Base-by-base conservation (phyloP, 192 early-diverging fungal species). In the Linnemannia zychae region DNA sequence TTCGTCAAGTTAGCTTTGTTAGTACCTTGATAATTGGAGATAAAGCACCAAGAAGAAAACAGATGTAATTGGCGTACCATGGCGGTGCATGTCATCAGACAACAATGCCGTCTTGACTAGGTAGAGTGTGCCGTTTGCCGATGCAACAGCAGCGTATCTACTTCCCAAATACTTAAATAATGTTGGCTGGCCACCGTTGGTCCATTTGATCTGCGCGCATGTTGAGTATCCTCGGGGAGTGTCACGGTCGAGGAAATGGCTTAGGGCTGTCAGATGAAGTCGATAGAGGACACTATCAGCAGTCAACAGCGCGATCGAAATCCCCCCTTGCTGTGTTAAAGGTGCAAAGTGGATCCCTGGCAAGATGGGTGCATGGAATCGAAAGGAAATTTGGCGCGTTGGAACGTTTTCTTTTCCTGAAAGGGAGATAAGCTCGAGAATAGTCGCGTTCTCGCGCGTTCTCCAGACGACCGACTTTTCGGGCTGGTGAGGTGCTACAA, bases 401-500 rank as follows among this genome's bases (percentile, higher is more conserved):
- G 76, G 70, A 0, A 68, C 68, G 63, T 85, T 85, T 38, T 85
- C 83, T 63, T 85, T 85, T 48, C 83, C 72, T 20, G 83, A 76
- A 33, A 85, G 67, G 3, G 78, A 79, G n/a, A 72, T 57, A 3
- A 85, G 74, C 40, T 85, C 83, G 28, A 85, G 57, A 0, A 66
- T 31, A 7, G 77, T 68, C 31, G 83, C 83, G 48, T 85, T 85
- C 7, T 76, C 63, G 22, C 33, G 76, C 4, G 83, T 85, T 65
- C 83, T 79, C 83, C 83, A 85, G 22, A 76, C 83, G 44, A 85
- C 74, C 0, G 83, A 79, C 70, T 85, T 85, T 53, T 73, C 83
- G 33, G 72, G 76, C 44, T 85, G 73, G 70, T 72, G 67, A 0
- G 83, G 77, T 48, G 75, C 76, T 2, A 77, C 73, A 76, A 85